Base-by-base conservation (phyloP, 352 stramenopile genomes). In the Phytopythium sindhum region DNA sequence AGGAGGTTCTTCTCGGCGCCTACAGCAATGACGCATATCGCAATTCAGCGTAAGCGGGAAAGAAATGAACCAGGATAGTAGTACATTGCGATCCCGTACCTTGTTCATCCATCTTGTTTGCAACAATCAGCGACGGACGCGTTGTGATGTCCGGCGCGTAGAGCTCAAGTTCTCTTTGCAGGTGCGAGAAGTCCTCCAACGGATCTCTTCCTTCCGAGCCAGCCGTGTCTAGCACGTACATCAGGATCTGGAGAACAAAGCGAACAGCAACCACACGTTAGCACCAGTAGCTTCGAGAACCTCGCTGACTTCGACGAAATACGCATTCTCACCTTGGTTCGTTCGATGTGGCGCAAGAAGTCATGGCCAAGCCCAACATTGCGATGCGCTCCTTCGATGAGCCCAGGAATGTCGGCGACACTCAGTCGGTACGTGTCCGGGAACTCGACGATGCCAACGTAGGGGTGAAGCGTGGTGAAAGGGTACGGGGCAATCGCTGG, bases 341-440 rank as follows among this genome's bases (percentile, higher is more conserved):
- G 92, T 74, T 99, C 96, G 51, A 99, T 98, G 75, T 99, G 98
- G 26, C 97, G 81, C 57, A 99, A 74, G 69, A 99, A 99, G 42
- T 98, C 93, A 65, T 98, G 92, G 29, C 98, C 98, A n/a, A 99
- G 79, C n/a, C 98, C 98, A 58, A 97, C 91, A 64, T 99, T 98
- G 14, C 88, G 79, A 58, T 98, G 88, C 0, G 98, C 97, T 28
- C 89, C 89, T 59, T 97, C 88, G 48, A 97, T 96, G 42, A 97
- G 77, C 19, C 89, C 89, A 6, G 89, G 89, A 56, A 97, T 94
- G 41, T 97, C 89, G 57, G 89, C 89, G 21, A 97, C 90, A 69
- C 91, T 94, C 12, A 98, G 69, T 6, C 89, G 83, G 66, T 90
- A 97, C n/a, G 88, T 97, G 79, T 99, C 96, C 3, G 88, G 86